phyloP scores from a whole-genome alignment of 371 early-diverging fungal genomes.

The Rhizomucor miehei region DNA sequence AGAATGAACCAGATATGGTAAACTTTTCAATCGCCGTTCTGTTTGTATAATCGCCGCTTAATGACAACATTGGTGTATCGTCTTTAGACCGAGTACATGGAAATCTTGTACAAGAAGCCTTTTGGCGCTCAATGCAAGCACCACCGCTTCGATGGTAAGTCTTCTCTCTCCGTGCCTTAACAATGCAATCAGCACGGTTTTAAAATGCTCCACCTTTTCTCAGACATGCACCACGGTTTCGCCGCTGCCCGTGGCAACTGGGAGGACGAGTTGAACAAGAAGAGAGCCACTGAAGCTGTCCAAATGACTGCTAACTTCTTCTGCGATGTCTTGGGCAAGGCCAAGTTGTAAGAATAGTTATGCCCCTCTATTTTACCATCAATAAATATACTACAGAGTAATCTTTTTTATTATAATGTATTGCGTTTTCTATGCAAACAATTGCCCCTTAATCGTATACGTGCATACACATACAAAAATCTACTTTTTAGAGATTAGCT shows the following conservation, averaged over 20 bases:
- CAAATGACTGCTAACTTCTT: conserved; percentile 53
- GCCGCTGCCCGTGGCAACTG: conserved; percentile 69
- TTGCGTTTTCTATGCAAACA: too few relatives aligned
- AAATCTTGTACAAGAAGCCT: conserved; percentile 48
- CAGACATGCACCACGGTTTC: conserved; percentile 67
- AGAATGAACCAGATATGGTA: conserved; percentile 63
- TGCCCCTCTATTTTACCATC: too few relatives aligned
- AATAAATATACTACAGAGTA: too few relatives aligned
- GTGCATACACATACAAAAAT: too few relatives aligned
- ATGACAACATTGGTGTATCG: neutral
- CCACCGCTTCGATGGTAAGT: conserved; percentile 56
- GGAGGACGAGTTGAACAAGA: conserved; percentile 38
- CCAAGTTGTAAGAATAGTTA: neutral
- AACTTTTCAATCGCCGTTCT: neutral
- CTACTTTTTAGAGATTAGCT: neutral
- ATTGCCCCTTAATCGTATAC: too few relatives aligned
- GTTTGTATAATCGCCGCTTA: neutral
- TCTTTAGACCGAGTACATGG: conserved; percentile 42
- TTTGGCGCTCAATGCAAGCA: conserved; percentile 53
- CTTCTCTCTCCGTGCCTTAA: neutral
- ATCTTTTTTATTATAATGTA: too few relatives aligned
- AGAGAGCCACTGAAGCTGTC: conserved; percentile 55
- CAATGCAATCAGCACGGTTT: neutral
- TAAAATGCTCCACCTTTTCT: neutral
- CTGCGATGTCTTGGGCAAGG: conserved; percentile 13